phyloP scores from a whole-genome alignment of 805 yeast species.

The Brettanomyces nanus region DNA sequence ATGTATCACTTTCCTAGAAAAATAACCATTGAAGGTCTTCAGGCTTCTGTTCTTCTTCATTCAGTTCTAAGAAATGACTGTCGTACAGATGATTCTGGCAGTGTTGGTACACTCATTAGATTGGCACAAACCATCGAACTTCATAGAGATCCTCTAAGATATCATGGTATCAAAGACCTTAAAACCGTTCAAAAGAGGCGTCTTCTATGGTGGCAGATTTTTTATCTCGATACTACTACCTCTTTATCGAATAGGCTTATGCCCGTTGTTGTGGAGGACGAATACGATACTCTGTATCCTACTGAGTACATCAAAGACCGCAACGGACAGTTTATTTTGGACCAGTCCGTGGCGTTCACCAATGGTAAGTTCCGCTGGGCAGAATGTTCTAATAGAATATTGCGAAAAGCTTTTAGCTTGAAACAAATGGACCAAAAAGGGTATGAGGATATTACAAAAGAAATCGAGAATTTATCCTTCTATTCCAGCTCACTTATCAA shows the following conservation, averaged over 20 bases:
- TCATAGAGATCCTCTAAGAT: slow-evolving; percentile 52
- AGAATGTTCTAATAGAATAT: slow-evolving; percentile 14
- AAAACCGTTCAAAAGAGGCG: slow-evolving; percentile 44
- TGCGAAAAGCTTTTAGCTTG: slow-evolving; percentile 9
- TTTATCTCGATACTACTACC: slow-evolving; percentile 48
- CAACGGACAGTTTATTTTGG: slow-evolving; percentile 28
- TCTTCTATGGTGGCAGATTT: slow-evolving; percentile 61
- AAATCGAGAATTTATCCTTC: slow-evolving; percentile 14
- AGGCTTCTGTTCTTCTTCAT: slow-evolving; percentile 34
- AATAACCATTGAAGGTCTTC: slow-evolving; percentile 31
- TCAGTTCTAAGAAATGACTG: slow-evolving; percentile 43
- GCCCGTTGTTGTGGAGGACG: slow-evolving; percentile 44
- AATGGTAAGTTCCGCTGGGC: slow-evolving; percentile 44
- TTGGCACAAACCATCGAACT: slow-evolving; percentile 48
- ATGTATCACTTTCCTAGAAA: slow-evolving; percentile 43
- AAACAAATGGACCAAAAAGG: slow-evolving; percentile 2
- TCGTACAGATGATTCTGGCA: slow-evolving; percentile 48
- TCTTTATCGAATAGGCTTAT: slow-evolving; percentile 47
- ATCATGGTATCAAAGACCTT: slow-evolving; percentile 40
- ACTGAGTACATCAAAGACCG: slow-evolving; percentile 27
- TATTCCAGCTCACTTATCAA: slow-evolving; percentile 15
- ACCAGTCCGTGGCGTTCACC: slow-evolving; percentile 39
- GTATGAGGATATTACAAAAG: slow-evolving; percentile 3
- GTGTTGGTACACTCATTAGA: slow-evolving; percentile 45
- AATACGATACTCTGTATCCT: slow-evolving; percentile 51